phyloP scores from a whole-genome alignment of 139 green algal species.

The Coelastrella sp. region DNA sequence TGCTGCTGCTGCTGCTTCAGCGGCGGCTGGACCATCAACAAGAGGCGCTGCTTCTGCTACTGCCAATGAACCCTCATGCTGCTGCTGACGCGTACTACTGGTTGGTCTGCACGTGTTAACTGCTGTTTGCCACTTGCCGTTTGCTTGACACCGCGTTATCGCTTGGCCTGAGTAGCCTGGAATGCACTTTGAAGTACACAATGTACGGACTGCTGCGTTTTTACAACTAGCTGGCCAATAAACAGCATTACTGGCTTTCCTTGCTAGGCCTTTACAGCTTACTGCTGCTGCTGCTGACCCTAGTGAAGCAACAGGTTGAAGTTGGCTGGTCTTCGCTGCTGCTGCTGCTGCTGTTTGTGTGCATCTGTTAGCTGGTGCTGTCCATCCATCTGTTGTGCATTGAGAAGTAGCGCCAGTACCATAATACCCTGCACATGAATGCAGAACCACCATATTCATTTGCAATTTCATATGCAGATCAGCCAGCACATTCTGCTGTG shows the following conservation, averaged over 20 bases:
- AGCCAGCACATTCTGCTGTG: background rate
- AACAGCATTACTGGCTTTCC: background rate
- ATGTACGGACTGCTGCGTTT: background rate
- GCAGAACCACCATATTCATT: background rate
- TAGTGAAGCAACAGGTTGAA: too few species aligned
- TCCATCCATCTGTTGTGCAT: background rate
- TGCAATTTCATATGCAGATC: background rate
- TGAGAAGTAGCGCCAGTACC: background rate
- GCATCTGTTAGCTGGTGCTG: background rate
- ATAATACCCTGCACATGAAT: background rate
- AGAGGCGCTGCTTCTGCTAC: background rate
- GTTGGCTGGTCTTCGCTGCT: too few species aligned
- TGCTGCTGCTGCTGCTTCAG: background rate
- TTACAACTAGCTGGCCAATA: background rate
- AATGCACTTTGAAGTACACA: constrained; percentile 1
- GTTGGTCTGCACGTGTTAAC: background rate
- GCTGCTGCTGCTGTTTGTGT: background rate
- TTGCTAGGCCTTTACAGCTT: background rate
- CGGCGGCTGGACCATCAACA: background rate
- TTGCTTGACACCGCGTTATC: background rate
- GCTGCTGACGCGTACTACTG: background rate
- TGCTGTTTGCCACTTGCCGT: background rate
- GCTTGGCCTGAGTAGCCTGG: background rate
- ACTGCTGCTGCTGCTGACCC: background rate
- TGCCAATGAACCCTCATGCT: background rate